Percentiles rank a stretch among this genome's conserved stretches.
These are phyloP conservation scores for Monosporascus sp. DNA, from an alignment of 2,329 filamentous ascomycete genomes.

Conservation along the genomic window DNA sequence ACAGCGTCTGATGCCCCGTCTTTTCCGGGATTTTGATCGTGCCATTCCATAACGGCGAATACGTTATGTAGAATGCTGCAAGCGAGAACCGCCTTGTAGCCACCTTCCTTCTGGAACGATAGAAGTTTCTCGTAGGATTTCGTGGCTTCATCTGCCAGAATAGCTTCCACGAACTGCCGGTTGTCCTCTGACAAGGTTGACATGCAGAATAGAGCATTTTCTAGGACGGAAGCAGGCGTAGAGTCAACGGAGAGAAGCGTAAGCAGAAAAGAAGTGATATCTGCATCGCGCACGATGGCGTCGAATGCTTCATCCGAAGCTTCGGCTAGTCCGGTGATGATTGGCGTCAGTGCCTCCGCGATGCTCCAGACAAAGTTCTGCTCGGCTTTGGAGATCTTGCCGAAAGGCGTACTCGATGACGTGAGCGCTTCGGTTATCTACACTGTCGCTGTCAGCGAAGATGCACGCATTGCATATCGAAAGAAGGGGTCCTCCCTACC, in stretches of 20 bases:
- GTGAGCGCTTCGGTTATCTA: conserved; percentile 39
- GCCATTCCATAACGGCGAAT: conserved; percentile 48
- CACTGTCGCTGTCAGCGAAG: conserved; percentile 4
- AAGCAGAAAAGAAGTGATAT: conserved; percentile 50
- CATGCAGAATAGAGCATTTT: conserved; percentile 49
- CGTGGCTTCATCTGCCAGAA: conserved; percentile 44
- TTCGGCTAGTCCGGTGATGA: conserved; percentile 50
- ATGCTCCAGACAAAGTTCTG: conserved; percentile 50
- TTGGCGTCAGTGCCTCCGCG: conserved; percentile 44
- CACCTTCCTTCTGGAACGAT: conserved; percentile 41
- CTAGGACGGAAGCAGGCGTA: conserved; percentile 36
- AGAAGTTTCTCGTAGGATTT: conserved; percentile 45
- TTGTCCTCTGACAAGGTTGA: conserved; percentile 58
- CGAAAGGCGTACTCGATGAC: conserved; percentile 35
- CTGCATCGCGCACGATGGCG: conserved; percentile 43
- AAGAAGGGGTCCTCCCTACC: conserved; percentile 31
- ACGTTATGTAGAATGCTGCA: conserved; percentile 60
- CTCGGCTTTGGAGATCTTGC: conserved; percentile 47
- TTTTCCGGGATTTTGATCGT: conserved; percentile 43
- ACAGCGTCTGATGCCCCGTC: conserved; percentile 45
- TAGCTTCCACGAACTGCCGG: conserved; percentile 41
- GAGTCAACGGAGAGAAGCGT: conserved; percentile 38
- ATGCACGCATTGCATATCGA: no score
- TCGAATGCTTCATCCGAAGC: conserved; percentile 56
- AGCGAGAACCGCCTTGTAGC: conserved; percentile 47